Evolutionary conservation across 495 filamentous ascomycete species (phyloP), one percentile per base, ranked within the genome.

Genomic region (Filosporella fistucella): DNA sequence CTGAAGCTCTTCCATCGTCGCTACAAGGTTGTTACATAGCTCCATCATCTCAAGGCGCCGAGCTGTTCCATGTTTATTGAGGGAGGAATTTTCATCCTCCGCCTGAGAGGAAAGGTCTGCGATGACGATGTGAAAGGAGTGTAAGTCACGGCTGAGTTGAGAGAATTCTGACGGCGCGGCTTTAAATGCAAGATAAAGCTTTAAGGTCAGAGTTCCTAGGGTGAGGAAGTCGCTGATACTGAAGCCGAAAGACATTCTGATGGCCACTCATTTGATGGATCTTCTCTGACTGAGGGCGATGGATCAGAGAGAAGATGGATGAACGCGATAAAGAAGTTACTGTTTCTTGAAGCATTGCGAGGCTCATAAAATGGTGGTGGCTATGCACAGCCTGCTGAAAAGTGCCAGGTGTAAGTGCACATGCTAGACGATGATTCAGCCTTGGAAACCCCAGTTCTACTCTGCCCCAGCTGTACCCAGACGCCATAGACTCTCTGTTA

Each of bases 241-340:
- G 34, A 60, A 65, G 18, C 61, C 63, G 46, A 66, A 63, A 40
- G 62, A 65, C 63, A 66, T 68, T 40, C 18, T 35, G 5, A n/a
- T n/a, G n/a, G n/a, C n/a, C n/a, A n/a, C n/a, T n/a, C n/a, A n/a
- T n/a, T n/a, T n/a, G n/a, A n/a, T n/a, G n/a, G n/a, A n/a, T n/a
- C n/a, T n/a, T n/a, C n/a, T n/a, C n/a, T n/a, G n/a, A n/a, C n/a
- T n/a, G n/a, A n/a, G n/a, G n/a, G n/a, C n/a, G n/a, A n/a, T n/a
- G n/a, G n/a, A n/a, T n/a, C n/a, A n/a, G n/a, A n/a, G n/a, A n/a
- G n/a, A n/a, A n/a, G n/a, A n/a, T n/a, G n/a, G n/a, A n/a, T n/a
- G n/a, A n/a, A n/a, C n/a, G n/a, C n/a, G n/a, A n/a, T n/a, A n/a
- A n/a, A n/a, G n/a, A n/a, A n/a, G n/a, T n/a, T n/a, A n/a, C n/a